Base-by-base conservation (phyloP, 768 basidiomycete genomes). In the Podaxis carcinomalis region DNA sequence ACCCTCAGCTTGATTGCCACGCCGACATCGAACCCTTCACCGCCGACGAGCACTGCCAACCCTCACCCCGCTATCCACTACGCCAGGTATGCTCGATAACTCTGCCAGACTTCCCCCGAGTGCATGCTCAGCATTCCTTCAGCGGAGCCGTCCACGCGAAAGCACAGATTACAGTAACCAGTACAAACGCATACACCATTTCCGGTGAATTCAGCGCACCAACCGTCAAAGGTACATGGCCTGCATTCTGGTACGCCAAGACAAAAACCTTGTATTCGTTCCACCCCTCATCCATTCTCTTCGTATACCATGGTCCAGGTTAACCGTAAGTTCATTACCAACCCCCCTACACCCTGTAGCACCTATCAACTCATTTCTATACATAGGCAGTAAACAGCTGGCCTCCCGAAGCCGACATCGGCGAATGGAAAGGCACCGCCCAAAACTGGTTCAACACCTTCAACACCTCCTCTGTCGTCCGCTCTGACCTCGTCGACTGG, bases 401-500 rank as follows among this genome's bases (percentile, higher is more conserved):
- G 78, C 78, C 78, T 11, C 78, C 78, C 2, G 78, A 80, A 64
- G 62, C 69, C 5, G 78, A 78, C 61, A 75, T 79, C 32, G 77
- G 76, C 7, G 78, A 80, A 68, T 79, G 78, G 78, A 80, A 79
- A 67, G 77, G 78, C 32, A 78, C 77, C 7, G 67, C 68, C 28
- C 67, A 77, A 61, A 79, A 75, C 62, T 80, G 78, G 78, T 77
- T 66, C 64, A 74, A 79, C 64, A 79, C 77, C 1, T 79, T 79
- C 68, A 79, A 78, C 64, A 79, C 77, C 2, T 78, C 78, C 5
- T 74, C 75, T 7, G 64, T 74, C 47, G 78, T 79, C 35, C 68
- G 70, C 44, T 77, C 76, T 46, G 70, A 73, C 58, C 69, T 78
- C 56, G 74, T 78, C 47, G 56, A 64, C 53, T 80, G 78, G 78